Evolutionary conservation across 2,329 filamentous ascomycete genomes (phyloP), one percentile per base, ranked within the genome.

Genomic region (Didymella segeticola): DNA sequence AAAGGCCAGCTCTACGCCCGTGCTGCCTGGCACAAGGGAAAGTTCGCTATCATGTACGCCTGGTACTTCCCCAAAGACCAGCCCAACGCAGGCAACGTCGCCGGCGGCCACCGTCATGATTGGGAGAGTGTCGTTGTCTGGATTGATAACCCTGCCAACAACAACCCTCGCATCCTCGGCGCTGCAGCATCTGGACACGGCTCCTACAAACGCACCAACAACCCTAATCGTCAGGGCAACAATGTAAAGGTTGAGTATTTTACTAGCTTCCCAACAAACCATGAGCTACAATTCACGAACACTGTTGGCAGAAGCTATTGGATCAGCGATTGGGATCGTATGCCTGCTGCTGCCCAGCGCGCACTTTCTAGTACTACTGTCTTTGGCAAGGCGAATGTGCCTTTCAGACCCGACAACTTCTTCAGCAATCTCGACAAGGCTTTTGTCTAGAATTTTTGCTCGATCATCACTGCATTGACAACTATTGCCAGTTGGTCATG

Each of bases 91-190:
- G 77, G 73, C 0, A 59, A 79, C 2, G 38, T 43, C 4, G 67
- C 68, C 10, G 70, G 76, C 2, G 80, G 80, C 6, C 81, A 83
- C 58, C 76, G 80, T 12, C 79, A 83, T 63, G 81, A 83, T 60
- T 83, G 80, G 81, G 80, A 83, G 60, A 78, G 75, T 9, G 72
- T 77, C 0, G 77, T 83, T 31, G 73, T 83, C 25, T 83, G 78
- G 78, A 71, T 83, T 39, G 1, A 69, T 72, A 1, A 70, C 68
- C 27, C 70, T 71, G 3, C 70, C 67, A 63, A 66, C 5, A 70
- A 67, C 0, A 62, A 66, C 1, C 71, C 78, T 0, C 77, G 72
- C 3, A 68, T 83, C 25, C 56, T 78, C 1, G 80, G 79, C 20
- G 78, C 81, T 8, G 81, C 80, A 19, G 80, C 80, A 1, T 80